These are phyloP conservation scores for Melaleuca quinquenervia DNA, from an alignment of 345 rosid species.

Conservation along the genomic window DNA sequence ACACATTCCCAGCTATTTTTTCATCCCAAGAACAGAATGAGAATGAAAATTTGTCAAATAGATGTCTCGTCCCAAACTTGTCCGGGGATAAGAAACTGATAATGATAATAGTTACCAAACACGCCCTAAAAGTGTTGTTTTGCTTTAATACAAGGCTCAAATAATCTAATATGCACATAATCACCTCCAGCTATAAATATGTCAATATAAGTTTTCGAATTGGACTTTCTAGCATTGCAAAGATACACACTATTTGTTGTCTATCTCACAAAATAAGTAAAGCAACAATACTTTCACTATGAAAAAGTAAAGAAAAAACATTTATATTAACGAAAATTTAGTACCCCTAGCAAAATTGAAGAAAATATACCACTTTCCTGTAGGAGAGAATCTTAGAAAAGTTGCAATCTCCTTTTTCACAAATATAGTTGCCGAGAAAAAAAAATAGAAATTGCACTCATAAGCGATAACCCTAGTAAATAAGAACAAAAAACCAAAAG, in stretches of 20 bases:
- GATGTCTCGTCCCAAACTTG: no score
- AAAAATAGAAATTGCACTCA: not conserved
- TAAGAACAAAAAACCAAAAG: no score
- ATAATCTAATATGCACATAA: not conserved
- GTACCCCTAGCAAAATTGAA: not conserved
- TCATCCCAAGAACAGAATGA: no score
- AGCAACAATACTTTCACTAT: not conserved
- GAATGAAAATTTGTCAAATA: no score
- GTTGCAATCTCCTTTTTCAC: not conserved
- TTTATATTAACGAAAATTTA: not conserved
- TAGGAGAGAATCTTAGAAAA: not conserved
- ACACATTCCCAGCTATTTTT: no score
- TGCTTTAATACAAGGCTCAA: not conserved
- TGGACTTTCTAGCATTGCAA: not conserved
- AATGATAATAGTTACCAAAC: no score
- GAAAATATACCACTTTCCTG: not conserved
- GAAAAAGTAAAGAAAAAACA: not conserved
- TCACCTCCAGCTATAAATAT: not conserved
- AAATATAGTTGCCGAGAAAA: not conserved
- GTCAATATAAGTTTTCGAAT: not conserved
- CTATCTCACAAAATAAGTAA: not conserved
- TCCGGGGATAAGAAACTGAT: no score
- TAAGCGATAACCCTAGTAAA: not conserved
- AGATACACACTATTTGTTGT: not conserved
- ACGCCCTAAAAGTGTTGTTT: not conserved